These are phyloP conservation scores for Gossypium davidsonii DNA, from an alignment of 441 rosid species.

Conservation along the genomic window DNA sequence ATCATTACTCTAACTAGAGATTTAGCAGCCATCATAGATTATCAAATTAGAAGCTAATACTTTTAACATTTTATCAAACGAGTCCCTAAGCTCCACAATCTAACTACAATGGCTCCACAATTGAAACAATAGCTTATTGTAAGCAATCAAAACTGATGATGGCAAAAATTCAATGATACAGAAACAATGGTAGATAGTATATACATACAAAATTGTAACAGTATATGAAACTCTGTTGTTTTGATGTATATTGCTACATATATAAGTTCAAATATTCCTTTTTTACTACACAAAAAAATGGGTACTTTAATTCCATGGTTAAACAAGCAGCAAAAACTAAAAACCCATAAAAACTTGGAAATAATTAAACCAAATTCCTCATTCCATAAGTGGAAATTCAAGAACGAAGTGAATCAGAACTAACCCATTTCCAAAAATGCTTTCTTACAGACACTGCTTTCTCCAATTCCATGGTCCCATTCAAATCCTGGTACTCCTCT, in stretches of 20 bases:
- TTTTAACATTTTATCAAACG: not conserved
- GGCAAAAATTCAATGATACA: not conserved
- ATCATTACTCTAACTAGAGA: not conserved
- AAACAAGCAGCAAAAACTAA: not conserved
- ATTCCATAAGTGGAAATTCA: constrained; percentile 9
- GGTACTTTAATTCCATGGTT: not conserved
- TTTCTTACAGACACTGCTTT: constrained; percentile 60
- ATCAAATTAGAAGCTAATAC: not conserved
- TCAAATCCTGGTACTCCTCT: constrained; percentile 46
- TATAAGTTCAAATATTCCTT: not conserved
- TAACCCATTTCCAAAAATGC: constrained; percentile 90
- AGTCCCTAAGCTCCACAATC: not conserved
- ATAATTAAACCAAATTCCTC: not conserved
- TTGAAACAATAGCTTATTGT: not conserved
- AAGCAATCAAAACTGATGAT: not conserved
- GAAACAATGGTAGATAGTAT: not conserved
- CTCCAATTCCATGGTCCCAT: constrained; percentile 31
- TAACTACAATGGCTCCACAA: not conserved
- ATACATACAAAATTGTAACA: not conserved
- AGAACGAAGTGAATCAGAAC: constrained; percentile 38
- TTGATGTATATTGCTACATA: not conserved
- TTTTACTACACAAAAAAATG: not conserved
- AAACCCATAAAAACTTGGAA: not conserved
- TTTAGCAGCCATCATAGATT: not conserved
- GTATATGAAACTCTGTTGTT: not conserved